Percentiles rank a stretch among this genome's conserved stretches.
Conservation (phyloP, 768 basidiomycete genomes). For the Suillus subalutaceus region DNA sequence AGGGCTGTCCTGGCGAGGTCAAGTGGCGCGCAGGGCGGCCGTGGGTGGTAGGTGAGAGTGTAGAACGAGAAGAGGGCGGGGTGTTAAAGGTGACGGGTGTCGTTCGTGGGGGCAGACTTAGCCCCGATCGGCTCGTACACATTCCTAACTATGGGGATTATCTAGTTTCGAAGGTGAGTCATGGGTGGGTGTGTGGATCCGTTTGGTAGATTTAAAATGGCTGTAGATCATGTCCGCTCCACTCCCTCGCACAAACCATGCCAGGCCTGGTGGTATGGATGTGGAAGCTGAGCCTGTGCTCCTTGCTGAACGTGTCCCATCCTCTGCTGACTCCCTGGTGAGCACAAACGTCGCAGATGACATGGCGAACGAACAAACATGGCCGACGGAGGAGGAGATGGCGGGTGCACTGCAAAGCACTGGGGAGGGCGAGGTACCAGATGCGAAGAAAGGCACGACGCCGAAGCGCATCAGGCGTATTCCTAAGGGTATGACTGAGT, state of each 20-base stretch:
- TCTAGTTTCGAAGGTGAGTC: conserved; percentile 73
- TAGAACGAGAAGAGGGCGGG: conserved; percentile 62
- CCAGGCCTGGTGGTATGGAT: conserved; percentile 57
- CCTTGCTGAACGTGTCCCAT: conserved; percentile 64
- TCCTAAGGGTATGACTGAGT: conserved; percentile 95
- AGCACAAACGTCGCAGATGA: conserved; percentile 89
- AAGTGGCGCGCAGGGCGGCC: conserved; percentile 83
- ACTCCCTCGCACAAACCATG: conserved; percentile 36
- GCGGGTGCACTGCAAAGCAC: conserved; percentile 33
- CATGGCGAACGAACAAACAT: conserved; percentile 94
- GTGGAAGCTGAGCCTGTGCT: conserved; percentile 50
- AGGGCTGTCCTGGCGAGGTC: conserved; percentile 79
- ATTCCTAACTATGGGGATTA: conserved; percentile 89
- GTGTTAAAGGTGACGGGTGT: conserved; percentile 78
- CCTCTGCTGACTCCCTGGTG: conserved; percentile 80
- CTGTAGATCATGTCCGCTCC: conserved; percentile 73
- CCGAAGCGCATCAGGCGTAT: conserved; percentile 80
- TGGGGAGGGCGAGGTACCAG: conserved; percentile 47
- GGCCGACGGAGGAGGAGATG: conserved; percentile 99
- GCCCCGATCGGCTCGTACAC: conserved; percentile 85
- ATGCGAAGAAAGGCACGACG: conserved; percentile 72
- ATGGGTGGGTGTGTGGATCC: neutral
- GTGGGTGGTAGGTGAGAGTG: conserved; percentile 74
- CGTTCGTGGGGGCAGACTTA: conserved; percentile 75
- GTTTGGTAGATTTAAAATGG: neutral